Evolutionary conservation across 306 rosid species (phyloP), one percentile per base, ranked within the genome.

Genomic region (Lathyrus aphaca): DNA sequence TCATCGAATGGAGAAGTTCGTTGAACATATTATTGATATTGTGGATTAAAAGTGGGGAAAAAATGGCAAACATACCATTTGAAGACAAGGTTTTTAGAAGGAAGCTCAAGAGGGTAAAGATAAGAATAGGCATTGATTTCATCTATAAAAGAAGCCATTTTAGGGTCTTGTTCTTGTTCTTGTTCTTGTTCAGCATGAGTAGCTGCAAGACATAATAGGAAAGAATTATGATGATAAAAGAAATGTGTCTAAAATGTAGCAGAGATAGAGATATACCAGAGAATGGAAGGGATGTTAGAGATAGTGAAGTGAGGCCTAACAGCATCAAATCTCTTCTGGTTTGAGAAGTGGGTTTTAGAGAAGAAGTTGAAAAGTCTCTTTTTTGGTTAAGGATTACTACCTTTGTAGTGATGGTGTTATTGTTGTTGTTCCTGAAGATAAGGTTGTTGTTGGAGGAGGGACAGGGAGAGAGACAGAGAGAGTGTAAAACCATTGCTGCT

Each of bases 61-160:
- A 25, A 25, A 25, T 25, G 50, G 17, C 81, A 46, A 3, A 53
- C 59, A 54, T 84, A 91, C 99, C 99, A 94, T 84, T 89, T 94
- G 83, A 94, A 85, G 71, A 73, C 18, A 63, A 83, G 73, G 29
- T 91, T 82, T 71, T 85, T 71, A 63, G 99, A 87, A 50, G 92
- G 92, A 78, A 86, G 63, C 79, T 91, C 88, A 72, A 82, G 19
- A 5, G 99, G 99, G 68, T 88, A 94, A 15, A 73, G 44, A 84
- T 91, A 94, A 74, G 96, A 88, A 77, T 87, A 94, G 40, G 92
- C 86, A 80, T 94, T 94, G 63, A 76, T 66, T 65, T 88, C 96
- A 78, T 94, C 99, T 29, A 61, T 14, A 74, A 84, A 64, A 5
- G 92, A 58, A 71, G 83, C 92, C 89, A 83, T 79, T 76, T 83